Percentiles rank a stretch among this genome's conserved stretches.
Evolutionary conservation across 148 eudicot genomes (phyloP).

Genomic region (Fagopyrum homotropicum): DNA sequence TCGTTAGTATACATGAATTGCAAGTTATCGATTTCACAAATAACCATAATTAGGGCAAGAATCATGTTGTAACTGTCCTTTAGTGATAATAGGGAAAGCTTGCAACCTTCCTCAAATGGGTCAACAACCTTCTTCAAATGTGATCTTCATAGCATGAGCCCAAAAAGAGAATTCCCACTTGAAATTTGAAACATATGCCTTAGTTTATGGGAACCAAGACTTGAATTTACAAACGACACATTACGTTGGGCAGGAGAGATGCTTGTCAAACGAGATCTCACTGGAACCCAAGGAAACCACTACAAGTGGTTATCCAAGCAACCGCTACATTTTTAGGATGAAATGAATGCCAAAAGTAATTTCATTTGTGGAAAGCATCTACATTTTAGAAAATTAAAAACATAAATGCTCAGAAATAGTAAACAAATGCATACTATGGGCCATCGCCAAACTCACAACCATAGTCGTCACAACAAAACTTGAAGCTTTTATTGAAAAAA

Average conservation of each 20-base stretch:
- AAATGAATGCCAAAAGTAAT: background rate
- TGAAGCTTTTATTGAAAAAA: background rate
- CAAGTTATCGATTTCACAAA: too few relatives aligned
- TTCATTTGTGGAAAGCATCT: background rate
- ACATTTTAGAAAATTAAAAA: background rate
- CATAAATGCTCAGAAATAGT: background rate
- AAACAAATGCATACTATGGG: background rate
- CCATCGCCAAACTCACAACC: background rate
- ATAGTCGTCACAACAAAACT: background rate
- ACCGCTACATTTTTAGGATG: constrained; percentile 26
- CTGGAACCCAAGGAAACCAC: constrained; percentile 21
- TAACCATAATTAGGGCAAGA: too few relatives aligned
- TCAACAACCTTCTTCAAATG: background rate
- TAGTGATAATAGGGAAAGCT: too few relatives aligned
- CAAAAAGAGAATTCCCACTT: constrained; percentile 16
- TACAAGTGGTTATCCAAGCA: constrained; percentile 30
- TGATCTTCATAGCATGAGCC: constrained; percentile 22
- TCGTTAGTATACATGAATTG: too few relatives aligned
- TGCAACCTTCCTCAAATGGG: too few relatives aligned
- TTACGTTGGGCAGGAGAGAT: constrained; percentile 18
- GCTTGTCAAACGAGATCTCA: constrained; percentile 14
- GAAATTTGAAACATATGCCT: constrained; percentile 18
- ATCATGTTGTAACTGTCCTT: too few relatives aligned
- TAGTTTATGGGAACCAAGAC: constrained; percentile 16
- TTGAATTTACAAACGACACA: constrained; percentile 22